A percentile compares a stretch with the other conserved stretches of the same genome.
Evolutionary conservation across 257 asterid species (phyloP).

Genomic region (Nicotiana undulata): DNA sequence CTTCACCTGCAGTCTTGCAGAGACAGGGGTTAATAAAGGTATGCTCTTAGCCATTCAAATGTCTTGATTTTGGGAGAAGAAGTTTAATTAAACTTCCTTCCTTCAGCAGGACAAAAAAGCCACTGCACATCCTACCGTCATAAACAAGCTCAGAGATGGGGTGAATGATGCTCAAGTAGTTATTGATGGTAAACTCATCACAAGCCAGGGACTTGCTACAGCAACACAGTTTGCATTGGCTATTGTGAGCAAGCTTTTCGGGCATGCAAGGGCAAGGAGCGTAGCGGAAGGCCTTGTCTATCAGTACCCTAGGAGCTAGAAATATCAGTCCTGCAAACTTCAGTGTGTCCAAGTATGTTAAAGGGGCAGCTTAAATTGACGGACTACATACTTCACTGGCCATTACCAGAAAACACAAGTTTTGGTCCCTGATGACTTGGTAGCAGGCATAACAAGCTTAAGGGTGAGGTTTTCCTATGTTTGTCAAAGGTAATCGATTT

Average conservation of each 20-base stretch:
- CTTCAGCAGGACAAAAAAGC: slow-evolving; percentile 55
- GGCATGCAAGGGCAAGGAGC: slow-evolving; percentile 81
- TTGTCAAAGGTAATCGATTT: not conserved
- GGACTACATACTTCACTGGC: not conserved
- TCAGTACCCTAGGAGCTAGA: slow-evolving; percentile 40
- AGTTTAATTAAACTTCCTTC: not conserved
- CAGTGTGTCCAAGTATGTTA: not conserved
- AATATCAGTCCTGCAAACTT: not conserved
- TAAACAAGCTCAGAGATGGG: slow-evolving; percentile 28
- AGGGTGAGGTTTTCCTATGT: not conserved
- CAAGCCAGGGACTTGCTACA: slow-evolving; percentile 62
- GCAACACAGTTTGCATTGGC: slow-evolving; percentile 63
- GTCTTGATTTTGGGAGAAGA: not conserved
- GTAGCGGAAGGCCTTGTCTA: slow-evolving; percentile 91
- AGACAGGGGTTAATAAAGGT: slow-evolving; percentile 71
- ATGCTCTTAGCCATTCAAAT: not conserved
- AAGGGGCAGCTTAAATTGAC: not conserved
- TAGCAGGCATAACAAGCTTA: not conserved
- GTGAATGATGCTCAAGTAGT: slow-evolving; percentile 50
- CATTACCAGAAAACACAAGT: not conserved
- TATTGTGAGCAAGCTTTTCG: slow-evolving; percentile 74
- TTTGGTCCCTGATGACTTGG: not conserved
- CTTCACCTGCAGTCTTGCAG: slow-evolving; percentile 59
- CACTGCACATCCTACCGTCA: slow-evolving; percentile 49
- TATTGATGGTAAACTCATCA: slow-evolving; percentile 71